These are phyloP conservation scores for Paraglomus occultum DNA, from an alignment of 192 early-diverging fungal species.

Conservation along the genomic window DNA sequence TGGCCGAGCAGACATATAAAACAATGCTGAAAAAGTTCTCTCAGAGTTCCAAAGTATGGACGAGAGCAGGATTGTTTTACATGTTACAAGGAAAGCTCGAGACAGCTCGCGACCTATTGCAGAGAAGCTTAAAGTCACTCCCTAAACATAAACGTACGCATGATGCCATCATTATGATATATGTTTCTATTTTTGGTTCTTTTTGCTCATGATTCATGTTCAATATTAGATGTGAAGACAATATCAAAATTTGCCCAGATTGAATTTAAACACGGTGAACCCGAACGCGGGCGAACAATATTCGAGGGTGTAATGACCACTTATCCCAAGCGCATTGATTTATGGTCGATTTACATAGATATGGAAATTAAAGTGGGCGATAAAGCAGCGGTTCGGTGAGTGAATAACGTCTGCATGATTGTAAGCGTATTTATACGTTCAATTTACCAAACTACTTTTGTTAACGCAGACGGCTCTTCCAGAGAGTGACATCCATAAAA, in stretches of 20 bases:
- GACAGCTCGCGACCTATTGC: constrained; percentile 78
- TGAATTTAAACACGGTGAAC: constrained; percentile 97
- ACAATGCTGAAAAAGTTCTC: constrained; percentile 83
- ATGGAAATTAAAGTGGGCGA: constrained; percentile 88
- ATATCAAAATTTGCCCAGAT: constrained; percentile 94
- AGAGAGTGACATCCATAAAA: constrained; percentile 85
- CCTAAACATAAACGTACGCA: constrained; percentile 91
- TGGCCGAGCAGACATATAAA: constrained; percentile 69
- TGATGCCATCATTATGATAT: neutral
- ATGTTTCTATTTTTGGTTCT: constrained; percentile 14
- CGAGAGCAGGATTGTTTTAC: constrained; percentile 77
- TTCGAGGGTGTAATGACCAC: constrained; percentile 94
- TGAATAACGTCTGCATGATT: neutral
- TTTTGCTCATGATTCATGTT: constrained; percentile 26
- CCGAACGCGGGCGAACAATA: constrained; percentile 95
- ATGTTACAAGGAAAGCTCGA: constrained; percentile 70
- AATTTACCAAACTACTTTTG: neutral
- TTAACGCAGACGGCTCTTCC: constrained; percentile 69
- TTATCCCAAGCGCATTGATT: constrained; percentile 90
- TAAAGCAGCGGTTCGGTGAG: constrained; percentile 60
- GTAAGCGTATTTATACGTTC: neutral
- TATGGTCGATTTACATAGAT: constrained; percentile 97
- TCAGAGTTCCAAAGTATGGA: constrained; percentile 90
- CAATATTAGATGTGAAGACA: constrained; percentile 71
- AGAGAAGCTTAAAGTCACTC: constrained; percentile 75